A percentile compares a stretch with the other conserved stretches of the same genome.
Evolutionary conservation across 345 rosid genomes (phyloP).

Genomic region (Pseudoturritis turrita): DNA sequence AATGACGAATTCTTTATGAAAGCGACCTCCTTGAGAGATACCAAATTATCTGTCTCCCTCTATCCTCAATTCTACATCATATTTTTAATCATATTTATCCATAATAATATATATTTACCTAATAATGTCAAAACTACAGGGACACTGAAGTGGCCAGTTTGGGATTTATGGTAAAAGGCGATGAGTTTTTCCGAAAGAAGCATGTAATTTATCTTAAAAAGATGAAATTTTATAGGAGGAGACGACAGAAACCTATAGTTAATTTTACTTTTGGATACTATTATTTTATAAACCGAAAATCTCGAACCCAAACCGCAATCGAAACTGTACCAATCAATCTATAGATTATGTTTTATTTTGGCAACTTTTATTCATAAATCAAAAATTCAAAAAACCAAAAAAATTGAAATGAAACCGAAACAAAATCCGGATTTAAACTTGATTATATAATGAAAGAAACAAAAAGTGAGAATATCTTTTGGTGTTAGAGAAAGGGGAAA

Average conservation of each 20-base stretch:
- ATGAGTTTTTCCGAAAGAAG: background rate
- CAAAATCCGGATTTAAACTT: too few relatives aligned
- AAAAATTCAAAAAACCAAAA: too few relatives aligned
- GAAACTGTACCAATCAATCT: too few relatives aligned
- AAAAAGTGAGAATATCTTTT: conserved; percentile 6
- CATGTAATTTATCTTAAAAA: background rate
- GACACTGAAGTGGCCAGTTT: background rate
- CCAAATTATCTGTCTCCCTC: background rate
- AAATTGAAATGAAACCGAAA: too few relatives aligned
- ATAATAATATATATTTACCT: background rate
- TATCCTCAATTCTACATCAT: conserved; percentile 12
- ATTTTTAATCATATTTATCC: background rate
- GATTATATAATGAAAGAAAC: background rate
- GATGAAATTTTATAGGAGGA: background rate
- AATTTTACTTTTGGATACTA: too few relatives aligned
- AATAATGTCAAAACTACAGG: background rate
- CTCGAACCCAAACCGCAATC: too few relatives aligned
- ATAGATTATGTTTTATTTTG: too few relatives aligned
- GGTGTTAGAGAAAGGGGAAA: conserved; percentile 4
- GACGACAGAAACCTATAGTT: background rate
- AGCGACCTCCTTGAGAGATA: conserved; percentile 11
- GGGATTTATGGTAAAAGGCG: background rate
- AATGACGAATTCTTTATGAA: conserved; percentile 23
- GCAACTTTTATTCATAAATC: too few relatives aligned
- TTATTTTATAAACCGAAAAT: too few relatives aligned